These are phyloP conservation scores for Heliocybe sulcata DNA, from an alignment of 1,284 basidiomycete species.

Conservation along the genomic window DNA sequence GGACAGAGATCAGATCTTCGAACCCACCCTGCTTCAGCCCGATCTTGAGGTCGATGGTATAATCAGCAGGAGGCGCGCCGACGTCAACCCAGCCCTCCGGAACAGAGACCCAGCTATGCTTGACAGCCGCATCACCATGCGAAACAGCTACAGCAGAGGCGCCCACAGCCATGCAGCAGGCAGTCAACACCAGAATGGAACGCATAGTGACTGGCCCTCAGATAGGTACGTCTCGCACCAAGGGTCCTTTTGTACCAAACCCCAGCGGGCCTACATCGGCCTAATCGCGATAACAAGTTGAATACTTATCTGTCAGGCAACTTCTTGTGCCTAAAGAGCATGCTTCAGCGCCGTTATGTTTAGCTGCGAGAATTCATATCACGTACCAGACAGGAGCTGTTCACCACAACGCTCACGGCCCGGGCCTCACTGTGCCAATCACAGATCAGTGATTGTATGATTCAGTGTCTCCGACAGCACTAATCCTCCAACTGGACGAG, in stretches of 20 bases:
- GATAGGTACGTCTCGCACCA: not conserved
- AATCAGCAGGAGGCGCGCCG: conserved; percentile 1
- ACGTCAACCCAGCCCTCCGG: not conserved
- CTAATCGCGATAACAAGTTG: not conserved
- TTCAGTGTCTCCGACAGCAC: too few species aligned
- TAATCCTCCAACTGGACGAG: too few species aligned
- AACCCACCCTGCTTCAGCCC: not conserved
- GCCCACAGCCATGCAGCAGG: not conserved
- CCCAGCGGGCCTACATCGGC: not conserved
- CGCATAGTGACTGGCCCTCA: not conserved
- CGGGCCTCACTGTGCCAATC: too few species aligned
- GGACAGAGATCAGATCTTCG: conserved; percentile 14
- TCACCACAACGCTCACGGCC: not conserved
- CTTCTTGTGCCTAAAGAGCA: not conserved
- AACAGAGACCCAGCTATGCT: not conserved
- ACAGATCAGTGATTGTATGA: too few species aligned
- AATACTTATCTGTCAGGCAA: not conserved
- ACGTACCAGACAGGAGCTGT: not conserved
- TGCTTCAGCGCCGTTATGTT: not conserved
- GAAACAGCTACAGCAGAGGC: not conserved
- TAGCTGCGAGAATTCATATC: not conserved
- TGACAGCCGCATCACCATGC: not conserved
- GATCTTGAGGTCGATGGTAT: not conserved
- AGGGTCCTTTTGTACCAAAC: not conserved
- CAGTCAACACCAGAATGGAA: not conserved